Percentiles rank a stretch among this genome's conserved stretches.
These are phyloP conservation scores for Ramaria sp. DNA, from an alignment of 768 basidiomycete genomes.

Conservation along the genomic window DNA sequence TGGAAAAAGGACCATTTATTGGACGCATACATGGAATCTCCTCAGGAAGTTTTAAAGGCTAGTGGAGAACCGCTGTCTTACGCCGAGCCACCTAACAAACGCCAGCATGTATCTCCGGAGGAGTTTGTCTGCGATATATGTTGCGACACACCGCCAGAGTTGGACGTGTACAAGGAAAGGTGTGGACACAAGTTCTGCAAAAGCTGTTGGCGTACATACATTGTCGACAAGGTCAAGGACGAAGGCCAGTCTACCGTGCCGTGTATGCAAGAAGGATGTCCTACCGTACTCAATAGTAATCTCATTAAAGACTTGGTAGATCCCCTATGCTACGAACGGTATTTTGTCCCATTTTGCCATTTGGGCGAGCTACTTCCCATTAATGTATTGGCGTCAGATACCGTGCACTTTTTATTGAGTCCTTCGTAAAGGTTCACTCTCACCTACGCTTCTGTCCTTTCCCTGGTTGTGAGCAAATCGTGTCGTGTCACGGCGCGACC, in stretches of 20 bases:
- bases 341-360: not conserved
- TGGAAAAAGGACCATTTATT: conserved; percentile 13
- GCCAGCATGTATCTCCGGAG: not conserved
- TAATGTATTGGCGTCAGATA: conserved; percentile 5
- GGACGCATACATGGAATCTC: conserved; percentile 12
- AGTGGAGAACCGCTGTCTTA: not conserved
- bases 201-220: conserved; percentile 10
- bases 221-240: conserved; percentile 10
- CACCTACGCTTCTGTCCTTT: conserved; percentile 11
- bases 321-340: conserved; percentile 4
- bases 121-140: conserved; percentile 12
- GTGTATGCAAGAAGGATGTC: conserved; percentile 12
- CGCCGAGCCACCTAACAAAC: not conserved
- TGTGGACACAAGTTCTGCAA: conserved; percentile 13
- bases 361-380: not conserved
- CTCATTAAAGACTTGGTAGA: conserved; percentile 6
- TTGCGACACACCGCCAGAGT: conserved; percentile 8
- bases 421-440: conserved; percentile 10
- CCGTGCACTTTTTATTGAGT: conserved; percentile 10
- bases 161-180: not conserved
- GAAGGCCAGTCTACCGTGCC: conserved; percentile 9
- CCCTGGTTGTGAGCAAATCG: conserved; percentile 8
- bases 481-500: conserved; percentile 6
- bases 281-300: conserved; percentile 4
- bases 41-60: not conserved